Evolutionary conservation across 1,284 basidiomycete species (phyloP), one percentile per base, ranked within the genome.

Genomic region (Sporisorium exsertum): DNA sequence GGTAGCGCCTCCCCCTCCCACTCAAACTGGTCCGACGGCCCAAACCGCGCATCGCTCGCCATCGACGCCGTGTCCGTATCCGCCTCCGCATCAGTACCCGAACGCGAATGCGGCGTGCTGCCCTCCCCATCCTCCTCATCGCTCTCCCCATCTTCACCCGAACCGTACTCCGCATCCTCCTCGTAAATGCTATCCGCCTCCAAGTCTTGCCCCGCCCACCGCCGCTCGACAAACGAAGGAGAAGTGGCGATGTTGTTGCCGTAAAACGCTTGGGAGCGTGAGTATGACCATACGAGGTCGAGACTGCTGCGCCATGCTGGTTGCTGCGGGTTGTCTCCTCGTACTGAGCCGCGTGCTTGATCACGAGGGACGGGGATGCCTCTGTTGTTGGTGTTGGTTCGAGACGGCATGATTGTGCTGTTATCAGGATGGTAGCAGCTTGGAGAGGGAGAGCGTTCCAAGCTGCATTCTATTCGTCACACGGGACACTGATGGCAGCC

Each of bases 261-360:
- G 58, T 83, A 85, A 63, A 83, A 85, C 3, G 83, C 83, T 58
- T 85, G 83, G 1, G 83, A 85, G 52, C 83, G 81, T 12, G 83
- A 84, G 29, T 85, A 85, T 26, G 82, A 84, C 80, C 81, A 85
- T 15, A 85, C 81, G 26, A 85, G 77, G 58, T 85, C 83, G 32
- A 75, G 67, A 50, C 59, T 62, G 63, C 58, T 77, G 7, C 80
- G 67, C 81, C 81, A 82, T n/a, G 78, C 78, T 22, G 79, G 64
- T 45, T 80, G 72, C 47, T 72, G 71, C 8, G 64, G 63, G 26
- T 57, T 58, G 52, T 71, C 63, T 18, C 52, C 59, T 26, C 63
- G 52, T 9, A 22, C 42, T 8, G 59, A 55, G 29, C 40, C 64
- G 20, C 60, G 53, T 13, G 69, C 29, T 35, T 68, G 69, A 45